Base-by-base conservation (phyloP, 345 rosid species). In the Lumnitzera littorea region DNA sequence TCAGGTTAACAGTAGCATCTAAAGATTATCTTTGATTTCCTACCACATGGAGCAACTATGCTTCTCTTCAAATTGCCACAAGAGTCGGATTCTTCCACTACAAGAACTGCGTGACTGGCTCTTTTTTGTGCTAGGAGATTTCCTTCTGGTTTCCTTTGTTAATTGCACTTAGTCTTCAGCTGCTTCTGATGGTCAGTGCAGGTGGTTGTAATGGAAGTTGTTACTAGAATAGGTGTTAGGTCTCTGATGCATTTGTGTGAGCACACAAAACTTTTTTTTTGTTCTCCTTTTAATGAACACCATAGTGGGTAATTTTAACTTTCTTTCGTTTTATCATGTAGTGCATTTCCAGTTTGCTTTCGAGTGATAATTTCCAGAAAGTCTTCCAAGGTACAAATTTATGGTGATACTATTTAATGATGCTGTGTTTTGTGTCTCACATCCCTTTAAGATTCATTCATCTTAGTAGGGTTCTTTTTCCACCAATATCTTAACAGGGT, bases 91-190 rank as follows among this genome's bases (percentile, higher is more conserved):
- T 75, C 80, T 78, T 61, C 80, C 87, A 61, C 72, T 86, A 76
- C 87, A 82, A 80, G 96, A 84, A 84, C 89, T 80, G 71, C 88
- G 88, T 14, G 84, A 88, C 60, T 91, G 94, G 97, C 86, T 91
- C 77, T 81, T 88, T 74, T 76, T 83, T 50, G 69, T 71, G 55
- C 77, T 60, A 66, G 82, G 91, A 72, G 87, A 80, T 74, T 84
- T 81, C 61, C 84, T 84, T 62, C 68, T 76, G 77, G 86, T 80
- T 64, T 84, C 91, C 75, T 88, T 87, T 63, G 84, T 91, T 65
- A 91, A 91, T 75, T 82, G 92, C 80, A 91, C 97, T 62, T 88
- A 88, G 88, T 72, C 73, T 60, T 69, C 66, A 12, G 67, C 53
- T 70, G 75, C 68, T 55, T 70, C 61, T 74, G 51, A 70, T 70